A percentile compares a stretch with the other conserved stretches of the same genome.
Conservation (phyloP, 306 rosid species). For the Sphenostylis stenocarpa region DNA sequence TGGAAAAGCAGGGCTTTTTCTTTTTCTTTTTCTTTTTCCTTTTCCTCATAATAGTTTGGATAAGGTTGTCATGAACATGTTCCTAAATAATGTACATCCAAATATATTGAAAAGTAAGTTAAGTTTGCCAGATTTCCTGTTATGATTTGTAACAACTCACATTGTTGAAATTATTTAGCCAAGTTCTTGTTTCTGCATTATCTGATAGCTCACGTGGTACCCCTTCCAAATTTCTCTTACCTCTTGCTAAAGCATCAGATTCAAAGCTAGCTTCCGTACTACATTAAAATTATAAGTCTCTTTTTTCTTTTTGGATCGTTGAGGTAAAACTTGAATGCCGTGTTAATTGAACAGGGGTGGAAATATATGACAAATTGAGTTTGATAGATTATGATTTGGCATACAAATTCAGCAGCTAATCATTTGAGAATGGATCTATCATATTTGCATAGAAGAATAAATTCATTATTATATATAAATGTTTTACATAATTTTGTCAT, state of each 20-base stretch:
- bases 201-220: not conserved
- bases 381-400: not conserved
- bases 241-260: not conserved
- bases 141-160: not conserved
- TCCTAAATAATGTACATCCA: slow-evolving; percentile 26
- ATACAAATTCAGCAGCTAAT: not conserved
- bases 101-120: slow-evolving; percentile 11
- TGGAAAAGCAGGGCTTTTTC: slow-evolving; percentile 35
- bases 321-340: not conserved
- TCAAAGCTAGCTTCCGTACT: not conserved
- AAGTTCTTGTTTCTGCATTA: not conserved
- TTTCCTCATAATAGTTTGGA: slow-evolving; percentile 35
- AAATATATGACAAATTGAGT: not conserved
- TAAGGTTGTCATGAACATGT: slow-evolving; percentile 42
- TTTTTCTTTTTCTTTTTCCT: slow-evolving; percentile 20
- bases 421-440: not conserved
- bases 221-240: not conserved
- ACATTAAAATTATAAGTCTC: not conserved
- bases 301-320: not conserved
- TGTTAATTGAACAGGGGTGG: not conserved
- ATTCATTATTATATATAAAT: not conserved
- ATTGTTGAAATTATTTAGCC: slow-evolving; percentile 5
- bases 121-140: not conserved
- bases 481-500: not conserved
- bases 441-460: not conserved